These are phyloP conservation scores for Borovskyia barvae DNA, from an alignment of 208 protist species.

Conservation along the genomic window DNA sequence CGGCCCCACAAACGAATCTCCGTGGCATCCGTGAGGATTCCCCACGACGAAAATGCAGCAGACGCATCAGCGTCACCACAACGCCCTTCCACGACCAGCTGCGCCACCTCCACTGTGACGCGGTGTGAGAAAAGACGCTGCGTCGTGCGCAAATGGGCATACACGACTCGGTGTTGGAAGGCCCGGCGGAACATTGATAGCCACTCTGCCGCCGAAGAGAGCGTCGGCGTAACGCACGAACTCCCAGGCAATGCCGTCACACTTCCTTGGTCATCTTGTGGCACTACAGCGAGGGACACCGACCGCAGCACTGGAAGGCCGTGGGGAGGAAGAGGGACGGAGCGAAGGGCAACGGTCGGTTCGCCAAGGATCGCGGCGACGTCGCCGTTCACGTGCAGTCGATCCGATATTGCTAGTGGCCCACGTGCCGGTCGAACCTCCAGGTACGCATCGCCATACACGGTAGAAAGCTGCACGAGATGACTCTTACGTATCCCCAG, in stretches of 20 bases:
- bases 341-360: slow-evolving; percentile 3
- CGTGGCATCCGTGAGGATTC: slow-evolving; percentile 30
- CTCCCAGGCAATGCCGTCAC: background rate
- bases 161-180: slow-evolving; percentile 34
- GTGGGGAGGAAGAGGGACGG: background rate
- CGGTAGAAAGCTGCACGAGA: slow-evolving; percentile 11
- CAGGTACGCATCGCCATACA: slow-evolving; percentile 13
- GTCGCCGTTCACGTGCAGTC: slow-evolving; percentile 23
- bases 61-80: background rate
- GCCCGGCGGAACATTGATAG: slow-evolving; percentile 32
- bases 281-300: slow-evolving; percentile 9
- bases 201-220: slow-evolving; percentile 20
- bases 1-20: slow-evolving; percentile 6
- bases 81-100: background rate
- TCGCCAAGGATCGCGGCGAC: slow-evolving; percentile 23
- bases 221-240: background rate
- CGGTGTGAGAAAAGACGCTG: slow-evolving; percentile 27
- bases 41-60: background rate
- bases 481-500: slow-evolving; percentile 12
- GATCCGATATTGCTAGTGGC: background rate
- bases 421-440: slow-evolving; percentile 17
- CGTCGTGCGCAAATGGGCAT: slow-evolving; percentile 27
- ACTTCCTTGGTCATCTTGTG: background rate
- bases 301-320: slow-evolving; percentile 8
- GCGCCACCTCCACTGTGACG: slow-evolving; percentile 31